Evolutionary conservation across 805 yeast genomes (phyloP).

Genomic region (Hanseniaspora singularis): DNA sequence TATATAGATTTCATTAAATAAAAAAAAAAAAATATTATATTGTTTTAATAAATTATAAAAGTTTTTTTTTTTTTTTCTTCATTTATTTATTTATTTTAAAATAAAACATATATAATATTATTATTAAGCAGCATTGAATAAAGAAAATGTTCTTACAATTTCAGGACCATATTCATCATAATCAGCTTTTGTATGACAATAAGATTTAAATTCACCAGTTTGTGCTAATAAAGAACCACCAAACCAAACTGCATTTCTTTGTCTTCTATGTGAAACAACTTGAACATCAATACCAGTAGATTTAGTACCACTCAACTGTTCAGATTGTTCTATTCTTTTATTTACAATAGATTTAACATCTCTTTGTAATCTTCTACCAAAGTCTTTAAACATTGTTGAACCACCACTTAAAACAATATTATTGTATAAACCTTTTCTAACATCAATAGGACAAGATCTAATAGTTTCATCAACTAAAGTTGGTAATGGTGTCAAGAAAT

Average conservation of each 20-base stretch:
- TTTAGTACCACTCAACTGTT: constrained; percentile 56
- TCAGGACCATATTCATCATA: constrained; percentile 97
- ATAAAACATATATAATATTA: not conserved
- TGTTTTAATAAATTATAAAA: not conserved
- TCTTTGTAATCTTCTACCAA: constrained; percentile 93
- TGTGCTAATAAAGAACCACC: constrained; percentile 96
- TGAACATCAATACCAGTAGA: constrained; percentile 94
- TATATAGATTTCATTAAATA: not conserved
- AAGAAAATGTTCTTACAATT: constrained; percentile 91
- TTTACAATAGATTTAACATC: constrained; percentile 80
- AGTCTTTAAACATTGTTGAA: constrained; percentile 96
- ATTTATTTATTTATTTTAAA: not conserved
- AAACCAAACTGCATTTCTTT: constrained; percentile 98
- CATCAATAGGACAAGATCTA: constrained; percentile 93
- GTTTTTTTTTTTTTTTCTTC: not conserved
- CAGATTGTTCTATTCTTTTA: constrained; percentile 75
- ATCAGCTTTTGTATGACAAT: constrained; percentile 93
- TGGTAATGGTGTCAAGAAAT: constrained; percentile 91
- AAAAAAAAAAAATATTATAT: not conserved
- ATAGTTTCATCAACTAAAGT: constrained; percentile 91
- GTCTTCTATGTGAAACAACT: constrained; percentile 93
- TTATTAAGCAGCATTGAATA: constrained; percentile 72
- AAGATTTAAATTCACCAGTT: constrained; percentile 89
- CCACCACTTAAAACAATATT: constrained; percentile 96
- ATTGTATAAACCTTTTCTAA: constrained; percentile 88